A percentile compares a stretch with the other conserved stretches of the same genome.
These are phyloP conservation scores for Colletotrichum cuscutae DNA, from an alignment of 2,329 filamentous ascomycete species.

Conservation along the genomic window DNA sequence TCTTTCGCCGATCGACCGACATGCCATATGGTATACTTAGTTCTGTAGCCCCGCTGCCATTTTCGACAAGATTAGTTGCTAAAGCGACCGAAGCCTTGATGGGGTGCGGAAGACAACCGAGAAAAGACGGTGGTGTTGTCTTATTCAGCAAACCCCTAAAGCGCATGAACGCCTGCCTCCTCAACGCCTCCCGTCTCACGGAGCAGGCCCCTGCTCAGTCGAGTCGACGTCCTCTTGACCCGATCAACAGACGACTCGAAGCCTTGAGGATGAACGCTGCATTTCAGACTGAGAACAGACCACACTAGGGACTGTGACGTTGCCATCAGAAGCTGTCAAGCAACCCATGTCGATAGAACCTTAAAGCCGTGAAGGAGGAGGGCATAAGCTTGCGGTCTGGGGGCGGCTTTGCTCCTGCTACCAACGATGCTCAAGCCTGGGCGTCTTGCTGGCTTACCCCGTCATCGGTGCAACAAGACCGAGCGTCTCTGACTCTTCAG, in stretches of 20 bases:
- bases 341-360: slow-evolving; percentile 28
- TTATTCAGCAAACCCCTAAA: background rate
- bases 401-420: slow-evolving; percentile 7
- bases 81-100: background rate
- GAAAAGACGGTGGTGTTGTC: background rate
- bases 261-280: slow-evolving; percentile 24
- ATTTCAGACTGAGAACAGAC: slow-evolving; percentile 26
- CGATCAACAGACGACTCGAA: slow-evolving; percentile 21
- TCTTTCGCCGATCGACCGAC: background rate
- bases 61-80: background rate
- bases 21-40: background rate
- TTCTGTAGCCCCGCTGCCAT: background rate
- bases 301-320: slow-evolving; percentile 24
- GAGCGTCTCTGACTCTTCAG: slow-evolving; percentile 6
- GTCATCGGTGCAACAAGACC: background rate
- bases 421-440: background rate
- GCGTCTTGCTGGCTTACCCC: slow-evolving; percentile 8
- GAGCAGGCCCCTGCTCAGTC: background rate
- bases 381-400: background rate
- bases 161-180: slow-evolving; percentile 23
- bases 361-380: slow-evolving; percentile 7
- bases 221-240: slow-evolving; percentile 6
- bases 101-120: background rate
- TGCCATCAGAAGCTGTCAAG: slow-evolving; percentile 18
- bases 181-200: slow-evolving; percentile 6